These are phyloP conservation scores for Phytophthora uliginosa DNA, from an alignment of 352 stramenopile genomes.

Conservation along the genomic window DNA sequence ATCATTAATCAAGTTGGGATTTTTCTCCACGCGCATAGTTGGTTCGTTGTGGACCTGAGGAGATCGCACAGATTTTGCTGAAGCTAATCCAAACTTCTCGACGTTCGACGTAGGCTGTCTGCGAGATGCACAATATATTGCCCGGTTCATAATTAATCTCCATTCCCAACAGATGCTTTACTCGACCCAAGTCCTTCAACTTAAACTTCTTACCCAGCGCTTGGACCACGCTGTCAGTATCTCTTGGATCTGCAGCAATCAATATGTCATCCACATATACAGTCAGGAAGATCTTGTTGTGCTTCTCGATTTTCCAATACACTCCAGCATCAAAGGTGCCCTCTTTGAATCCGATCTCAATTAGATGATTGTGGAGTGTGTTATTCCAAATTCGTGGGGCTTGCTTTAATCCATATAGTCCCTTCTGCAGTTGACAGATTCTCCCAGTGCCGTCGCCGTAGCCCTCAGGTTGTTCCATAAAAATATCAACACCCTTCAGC, in stretches of 20 bases:
- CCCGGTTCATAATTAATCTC: background rate
- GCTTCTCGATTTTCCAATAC: background rate
- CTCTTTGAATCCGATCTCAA: constrained; percentile 2
- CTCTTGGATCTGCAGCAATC: background rate
- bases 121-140: background rate
- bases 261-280: background rate
- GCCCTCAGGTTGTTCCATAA: background rate
- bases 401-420: constrained; percentile 11
- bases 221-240: background rate
- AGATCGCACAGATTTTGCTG: background rate
- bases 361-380: constrained; percentile 3
- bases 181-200: background rate
- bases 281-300: background rate
- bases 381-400: constrained; percentile 11
- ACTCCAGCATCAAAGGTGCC: background rate
- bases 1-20: background rate
- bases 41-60: background rate
- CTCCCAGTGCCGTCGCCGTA: background rate
- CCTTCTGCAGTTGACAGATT: constrained; percentile 3
- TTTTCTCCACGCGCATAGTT: background rate
- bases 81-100: background rate
- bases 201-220: background rate
- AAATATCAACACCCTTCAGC: background rate
- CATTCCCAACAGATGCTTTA: background rate
- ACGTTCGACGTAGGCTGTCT: background rate